Evolutionary conservation across 2,329 filamentous ascomycete genomes (phyloP), one percentile per base, ranked within the genome.

Genomic region (Davidsoniella neocaledoniae): DNA sequence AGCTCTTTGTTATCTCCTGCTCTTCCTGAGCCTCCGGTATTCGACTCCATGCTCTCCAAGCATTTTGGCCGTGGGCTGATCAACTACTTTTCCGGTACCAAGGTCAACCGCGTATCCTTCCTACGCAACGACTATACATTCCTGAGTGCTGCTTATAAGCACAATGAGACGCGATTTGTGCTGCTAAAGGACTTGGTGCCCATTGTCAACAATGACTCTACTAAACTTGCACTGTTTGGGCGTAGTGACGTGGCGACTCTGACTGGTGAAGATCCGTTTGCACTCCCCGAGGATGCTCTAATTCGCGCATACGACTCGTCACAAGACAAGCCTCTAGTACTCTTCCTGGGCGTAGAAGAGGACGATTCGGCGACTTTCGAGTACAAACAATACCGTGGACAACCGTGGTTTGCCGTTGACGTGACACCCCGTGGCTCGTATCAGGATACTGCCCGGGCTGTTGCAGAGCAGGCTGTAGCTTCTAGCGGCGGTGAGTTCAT

Each of bases 351-450:
- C 0, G 65, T 95, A 44, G 79, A 94, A 56, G 86, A 94, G 57
- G 64, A 63, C 57, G 55, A 62, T 42, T 59, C 62, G 16, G 58
- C 60, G 26, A 73, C 68, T 0, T 74, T 83, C 47, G 60, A 70
- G 53, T 82, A 81, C 59, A 79, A 77, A 53, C 77, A 77, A 44
- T 93, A 94, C 61, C 74, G 70, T 33, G 91, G 90, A 2, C 72
- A 74, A 45, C 88, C 91, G 1, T 93, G 80, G 66, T 98, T 96
- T 61, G 90, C 88, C 1, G 64, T 98, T 10, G 91, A 96, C 61
- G 74, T 94, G 17, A 93, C 88, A 2, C 82, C 86, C 0, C 77
- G 73, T 54, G 80, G 75, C 1, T 69, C 69, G 3, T 67, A 79
- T 36, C 76, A 74, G 51, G 76, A 80, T 2, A 74, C 74, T 41